Evolutionary conservation across 805 yeast genomes (phyloP), one percentile per base, ranked within the genome.

Genomic region (Candida nitratophila): DNA sequence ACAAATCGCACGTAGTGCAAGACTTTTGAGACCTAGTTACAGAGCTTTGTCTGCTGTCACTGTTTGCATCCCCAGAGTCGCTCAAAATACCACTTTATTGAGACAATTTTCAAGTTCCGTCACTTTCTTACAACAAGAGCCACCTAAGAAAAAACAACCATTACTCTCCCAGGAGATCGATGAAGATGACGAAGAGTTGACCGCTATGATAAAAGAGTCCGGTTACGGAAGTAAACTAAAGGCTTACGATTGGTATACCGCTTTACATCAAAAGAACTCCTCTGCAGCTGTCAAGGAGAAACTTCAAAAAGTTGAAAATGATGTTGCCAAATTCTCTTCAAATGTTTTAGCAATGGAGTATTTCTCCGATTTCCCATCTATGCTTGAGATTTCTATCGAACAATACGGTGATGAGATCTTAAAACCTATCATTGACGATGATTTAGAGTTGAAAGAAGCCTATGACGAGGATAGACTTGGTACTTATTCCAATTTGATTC

Each of bases 321-420:
- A 34, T 34, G 19, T 34, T 20, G 37, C 12, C 11, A 17, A 12
- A 19, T 34, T 34, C 24, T 11, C 22, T 34, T 34, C 37, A 11
- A 16, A 16, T n/a, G n/a, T n/a, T 11, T 16, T 34, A 9, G 10
- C 20, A 3, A 17, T 16, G 10, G 15, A 34, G 3, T 19, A 10
- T 34, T 34, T n/a, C 17, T 9, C 24, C 7, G 37, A 34, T 34
- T 34, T 19, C 5, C 37, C 17, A 19, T n/a, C 26, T 4, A n/a
- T 34, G n/a, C 14, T 36, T 22, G 39, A 36, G 22, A 22, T n/a
- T 15, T 22, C 30, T 16, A 16, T 59, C 10, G 11, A 33, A 10
- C 44, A 42, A 16, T 60, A 56, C 46, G 63, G 61, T 11, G 53
- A 50, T 29, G 31, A 46, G 27, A 35, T 47, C 15, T 40, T 56